phyloP scores from a whole-genome alignment of 345 rosid species.

The Noccaea caerulescens region DNA sequence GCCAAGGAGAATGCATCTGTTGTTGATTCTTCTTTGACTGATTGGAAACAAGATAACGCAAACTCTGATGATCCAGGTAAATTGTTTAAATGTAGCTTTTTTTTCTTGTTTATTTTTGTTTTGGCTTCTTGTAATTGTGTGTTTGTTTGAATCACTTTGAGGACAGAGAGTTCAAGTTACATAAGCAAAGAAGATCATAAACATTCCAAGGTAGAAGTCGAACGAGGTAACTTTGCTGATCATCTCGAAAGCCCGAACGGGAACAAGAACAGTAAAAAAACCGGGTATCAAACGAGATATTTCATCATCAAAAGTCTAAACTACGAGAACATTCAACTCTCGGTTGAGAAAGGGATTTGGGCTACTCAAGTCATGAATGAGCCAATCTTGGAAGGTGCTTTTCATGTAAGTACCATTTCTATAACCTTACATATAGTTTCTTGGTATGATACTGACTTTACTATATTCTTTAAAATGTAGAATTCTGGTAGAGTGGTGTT shows the following conservation, averaged over 20 bases:
- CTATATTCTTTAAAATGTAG: slow-evolving; percentile 59
- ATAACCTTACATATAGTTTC: slow-evolving; percentile 29
- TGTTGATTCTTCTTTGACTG: slow-evolving; percentile 86
- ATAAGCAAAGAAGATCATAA: slow-evolving; percentile 57
- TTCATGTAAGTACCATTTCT: slow-evolving; percentile 63
- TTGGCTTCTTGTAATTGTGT: neutral
- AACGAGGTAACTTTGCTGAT: slow-evolving; percentile 46
- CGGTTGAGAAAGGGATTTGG: slow-evolving; percentile 88
- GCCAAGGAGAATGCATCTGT: slow-evolving; percentile 86
- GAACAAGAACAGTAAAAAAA: slow-evolving; percentile 51
- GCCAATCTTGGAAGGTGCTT: slow-evolving; percentile 93
- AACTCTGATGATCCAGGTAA: slow-evolving; percentile 80
- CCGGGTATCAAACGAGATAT: slow-evolving; percentile 65
- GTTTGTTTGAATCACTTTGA: neutral
- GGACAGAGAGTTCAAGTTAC: slow-evolving; percentile 73
- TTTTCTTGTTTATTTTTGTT: neutral
- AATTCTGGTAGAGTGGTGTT: slow-evolving; percentile 80
- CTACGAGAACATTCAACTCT: slow-evolving; percentile 73
- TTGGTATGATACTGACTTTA: slow-evolving; percentile 4
- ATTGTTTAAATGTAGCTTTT: slow-evolving; percentile 4
- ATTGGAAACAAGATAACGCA: slow-evolving; percentile 70
- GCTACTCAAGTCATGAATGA: slow-evolving; percentile 99
- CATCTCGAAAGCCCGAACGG: slow-evolving; percentile 47
- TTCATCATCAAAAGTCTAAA: slow-evolving; percentile 96
- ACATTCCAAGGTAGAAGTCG: slow-evolving; percentile 49